phyloP scores from a whole-genome alignment of 2,329 filamentous ascomycete species.

The Macrophomina pseudophaseolina region DNA sequence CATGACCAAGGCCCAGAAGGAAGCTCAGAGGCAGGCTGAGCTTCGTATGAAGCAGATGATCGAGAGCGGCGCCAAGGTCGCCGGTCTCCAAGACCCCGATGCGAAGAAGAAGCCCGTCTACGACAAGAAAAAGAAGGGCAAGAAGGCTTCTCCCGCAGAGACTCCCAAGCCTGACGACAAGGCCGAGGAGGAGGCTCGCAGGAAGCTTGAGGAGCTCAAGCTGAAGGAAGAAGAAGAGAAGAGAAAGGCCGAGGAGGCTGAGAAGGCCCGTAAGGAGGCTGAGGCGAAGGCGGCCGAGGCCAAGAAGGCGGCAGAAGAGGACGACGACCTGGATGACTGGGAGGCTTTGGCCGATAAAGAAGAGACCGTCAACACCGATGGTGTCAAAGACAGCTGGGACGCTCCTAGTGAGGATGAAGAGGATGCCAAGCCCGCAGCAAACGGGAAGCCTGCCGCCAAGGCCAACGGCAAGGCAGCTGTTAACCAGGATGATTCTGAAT shows the following conservation, averaged over 20 bases:
- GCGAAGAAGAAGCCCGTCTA: conserved; percentile 79
- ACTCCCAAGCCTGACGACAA: conserved; percentile 53
- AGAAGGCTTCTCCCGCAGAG: conserved; percentile 56
- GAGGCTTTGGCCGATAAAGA: conserved; percentile 77
- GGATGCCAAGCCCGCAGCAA: conserved; percentile 47
- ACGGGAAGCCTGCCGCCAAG: conserved; percentile 37
- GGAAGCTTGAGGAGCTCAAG: conserved; percentile 60
- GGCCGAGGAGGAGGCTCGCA: conserved; percentile 61
- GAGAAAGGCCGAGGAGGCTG: conserved; percentile 74
- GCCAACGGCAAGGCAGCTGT: conserved; percentile 14
- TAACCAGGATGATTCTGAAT: conserved; percentile 46
- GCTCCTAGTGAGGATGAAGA: conserved; percentile 77
- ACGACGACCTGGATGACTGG: conserved; percentile 79
- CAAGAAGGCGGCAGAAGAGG: conserved; percentile 61
- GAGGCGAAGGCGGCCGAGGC: conserved; percentile 67
- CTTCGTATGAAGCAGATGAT: conserved; percentile 85
- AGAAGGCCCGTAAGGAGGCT: conserved; percentile 70
- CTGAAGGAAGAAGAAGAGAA: conserved; percentile 70
- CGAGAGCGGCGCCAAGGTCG: conserved; percentile 69
- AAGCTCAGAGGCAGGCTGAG: conserved; percentile 79
- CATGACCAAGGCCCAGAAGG: conserved; percentile 83
- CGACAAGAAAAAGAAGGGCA: conserved; percentile 74
- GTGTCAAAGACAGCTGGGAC: conserved; percentile 95
- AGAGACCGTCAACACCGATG: conserved; percentile 80
- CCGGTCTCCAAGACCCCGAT: conserved; percentile 63